Evolutionary conservation across 495 filamentous ascomycete genomes (phyloP), one percentile per base, ranked within the genome.

Genomic region (Oidiodendron maius): DNA sequence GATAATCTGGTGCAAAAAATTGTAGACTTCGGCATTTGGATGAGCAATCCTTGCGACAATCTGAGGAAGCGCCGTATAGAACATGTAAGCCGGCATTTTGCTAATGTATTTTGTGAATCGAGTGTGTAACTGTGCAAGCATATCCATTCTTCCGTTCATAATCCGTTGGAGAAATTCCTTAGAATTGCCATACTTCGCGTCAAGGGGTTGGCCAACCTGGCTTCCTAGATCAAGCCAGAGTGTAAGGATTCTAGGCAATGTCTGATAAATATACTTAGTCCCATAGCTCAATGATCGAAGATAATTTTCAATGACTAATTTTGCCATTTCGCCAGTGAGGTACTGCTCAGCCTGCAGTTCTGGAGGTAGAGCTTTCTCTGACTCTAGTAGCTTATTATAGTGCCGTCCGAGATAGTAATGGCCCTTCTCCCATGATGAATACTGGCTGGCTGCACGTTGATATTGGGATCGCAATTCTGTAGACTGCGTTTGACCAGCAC

Each of bases 341-440:
- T 74, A 82, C 24, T 66, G 59, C 24, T 77, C 71, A 2, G 62
- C 71, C 58, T 81, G 78, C 25, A 77, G 88, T 12, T 78, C 75
- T 28, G 78, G 72, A 8, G 83, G 80, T 36, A 95, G 78, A 8
- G 74, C 71, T 61, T 86, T 91, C 60, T 97, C 89, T 0, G 87
- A 85, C 56, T 97, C 91, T 16, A 95, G 72, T 13, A 97, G 76
- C 61, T 96, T 99, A 61, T 96, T 95, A 72, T 97, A 99, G 65
- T 97, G 87, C 48, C 91, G 91, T 11, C 93, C 93, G 15, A 99
- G 76, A 65, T 96, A 95, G 64, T 96, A 97, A 62, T 96, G 87
- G 0, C 87, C 91, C 66, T 95, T 96, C 57, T 99, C 94, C 90
- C 91, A 99, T 51, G 80, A 82, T 0, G 67, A 57, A 55, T 75